Evolutionary conservation across 1,284 basidiomycete species (phyloP).

Genomic region (Ceratobasidium papillatum): DNA sequence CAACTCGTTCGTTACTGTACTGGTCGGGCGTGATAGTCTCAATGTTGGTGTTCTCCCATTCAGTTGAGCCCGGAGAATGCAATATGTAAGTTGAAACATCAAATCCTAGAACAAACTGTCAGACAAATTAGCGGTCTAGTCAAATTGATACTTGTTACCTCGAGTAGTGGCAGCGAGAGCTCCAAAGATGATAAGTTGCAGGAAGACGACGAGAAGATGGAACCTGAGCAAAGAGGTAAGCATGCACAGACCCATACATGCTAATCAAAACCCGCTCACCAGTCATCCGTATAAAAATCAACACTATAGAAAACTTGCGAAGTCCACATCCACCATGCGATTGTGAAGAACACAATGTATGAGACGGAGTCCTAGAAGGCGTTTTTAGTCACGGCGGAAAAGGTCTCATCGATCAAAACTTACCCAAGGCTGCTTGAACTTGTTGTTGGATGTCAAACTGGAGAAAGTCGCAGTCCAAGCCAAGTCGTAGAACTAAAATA

Average conservation of each 20-base stretch:
- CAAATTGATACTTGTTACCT: background rate
- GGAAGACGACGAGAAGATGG: conserved; percentile 20
- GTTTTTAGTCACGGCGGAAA: background rate
- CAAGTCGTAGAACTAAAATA: conserved; percentile 33
- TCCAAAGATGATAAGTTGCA: conserved; percentile 30
- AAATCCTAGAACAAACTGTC: background rate
- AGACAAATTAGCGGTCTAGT: background rate
- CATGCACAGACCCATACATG: background rate
- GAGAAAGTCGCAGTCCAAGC: conserved; percentile 31
- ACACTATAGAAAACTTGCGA: conserved; percentile 36
- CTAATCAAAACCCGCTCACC: background rate
- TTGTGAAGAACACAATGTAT: conserved; percentile 33
- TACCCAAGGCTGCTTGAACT: conserved; percentile 36
- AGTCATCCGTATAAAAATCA: conserved; percentile 38
- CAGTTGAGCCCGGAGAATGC: conserved; percentile 8
- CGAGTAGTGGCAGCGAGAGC: conserved; percentile 32
- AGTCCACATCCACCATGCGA: conserved; percentile 34
- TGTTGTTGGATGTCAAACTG: conserved; percentile 37
- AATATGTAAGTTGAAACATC: conserved; percentile 32
- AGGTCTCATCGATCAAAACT: background rate
- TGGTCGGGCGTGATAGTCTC: conserved; percentile 9
- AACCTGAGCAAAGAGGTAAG: conserved; percentile 1
- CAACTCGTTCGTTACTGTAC: conserved; percentile 19
- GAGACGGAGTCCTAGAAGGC: conserved; percentile 30
- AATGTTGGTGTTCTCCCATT: conserved; percentile 14